phyloP scores from a whole-genome alignment of 768 basidiomycete species.

The Phylloporus rhodoxanthus region DNA sequence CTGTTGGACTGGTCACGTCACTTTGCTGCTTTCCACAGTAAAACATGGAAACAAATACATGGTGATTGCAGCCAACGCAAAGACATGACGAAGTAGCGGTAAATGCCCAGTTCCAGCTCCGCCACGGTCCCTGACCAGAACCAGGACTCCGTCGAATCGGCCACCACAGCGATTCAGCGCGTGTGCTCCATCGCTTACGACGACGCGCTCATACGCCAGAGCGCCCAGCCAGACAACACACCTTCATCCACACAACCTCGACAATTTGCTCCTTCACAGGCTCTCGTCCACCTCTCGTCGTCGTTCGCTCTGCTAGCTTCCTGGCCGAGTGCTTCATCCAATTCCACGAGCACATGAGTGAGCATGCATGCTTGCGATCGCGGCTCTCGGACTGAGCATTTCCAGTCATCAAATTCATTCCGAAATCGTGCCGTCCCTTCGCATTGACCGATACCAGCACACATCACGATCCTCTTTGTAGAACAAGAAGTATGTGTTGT shows the following conservation, averaged over 20 bases:
- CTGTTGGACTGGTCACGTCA: too few relatives aligned
- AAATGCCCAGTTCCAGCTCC: too few relatives aligned
- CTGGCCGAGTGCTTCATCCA: conserved; percentile 85
- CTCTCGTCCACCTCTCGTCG: conserved; percentile 65
- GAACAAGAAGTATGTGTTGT: conserved; percentile 95
- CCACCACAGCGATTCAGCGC: conserved; percentile 38
- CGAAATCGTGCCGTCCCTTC: conserved; percentile 65
- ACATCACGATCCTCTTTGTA: conserved; percentile 96
- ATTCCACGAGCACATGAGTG: conserved; percentile 81
- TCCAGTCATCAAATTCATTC: conserved; percentile 84
- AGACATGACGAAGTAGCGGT: too few relatives aligned
- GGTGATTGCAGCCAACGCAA: too few relatives aligned
- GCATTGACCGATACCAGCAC: conserved; percentile 89
- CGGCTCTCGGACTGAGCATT: background rate
- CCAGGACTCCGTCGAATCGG: conserved; percentile 41
- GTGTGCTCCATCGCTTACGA: conserved; percentile 6
- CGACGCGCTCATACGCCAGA: conserved; percentile 19
- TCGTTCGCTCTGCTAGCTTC: conserved; percentile 84
- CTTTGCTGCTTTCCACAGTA: too few relatives aligned
- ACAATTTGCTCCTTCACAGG: conserved; percentile 46
- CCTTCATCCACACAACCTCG: conserved; percentile 77
- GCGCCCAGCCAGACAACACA: conserved; percentile 66
- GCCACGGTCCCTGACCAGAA: conserved; percentile 9
- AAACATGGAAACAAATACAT: too few relatives aligned
- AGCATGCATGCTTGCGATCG: conserved; percentile 22